These are phyloP conservation scores for Sordariomycetes sp. DNA, from an alignment of 2,329 filamentous ascomycete species.

Conservation along the genomic window DNA sequence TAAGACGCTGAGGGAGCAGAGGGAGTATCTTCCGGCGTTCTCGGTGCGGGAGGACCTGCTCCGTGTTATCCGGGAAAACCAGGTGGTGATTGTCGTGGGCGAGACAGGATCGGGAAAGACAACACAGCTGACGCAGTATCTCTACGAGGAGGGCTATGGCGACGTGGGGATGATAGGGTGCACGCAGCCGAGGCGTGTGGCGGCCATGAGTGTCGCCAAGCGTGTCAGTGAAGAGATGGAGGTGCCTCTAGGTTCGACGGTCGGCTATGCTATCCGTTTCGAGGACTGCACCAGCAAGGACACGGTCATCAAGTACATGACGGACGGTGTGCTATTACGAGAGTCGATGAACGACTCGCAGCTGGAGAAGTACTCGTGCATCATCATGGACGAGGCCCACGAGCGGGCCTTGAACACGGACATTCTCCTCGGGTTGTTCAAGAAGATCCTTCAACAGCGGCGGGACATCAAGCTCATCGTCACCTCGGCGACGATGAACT, in stretches of 20 bases:
- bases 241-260: conserved; percentile 70
- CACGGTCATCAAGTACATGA: conserved; percentile 98
- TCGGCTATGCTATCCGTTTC: conserved; percentile 96
- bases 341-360: conserved; percentile 89
- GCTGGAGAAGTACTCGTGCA: conserved; percentile 89
- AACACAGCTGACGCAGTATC: conserved; percentile 90
- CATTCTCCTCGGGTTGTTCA: conserved; percentile 93
- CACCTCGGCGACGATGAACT: conserved; percentile 97
- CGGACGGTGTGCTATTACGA: conserved; percentile 84
- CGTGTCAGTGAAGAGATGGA: conserved; percentile 99
- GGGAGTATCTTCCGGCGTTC: conserved; percentile 89
- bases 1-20: conserved; percentile 80
- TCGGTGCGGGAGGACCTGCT: conserved; percentile 89
- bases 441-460: conserved; percentile 83
- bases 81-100: conserved; percentile 91
- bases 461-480: conserved; percentile 93
- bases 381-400: conserved; percentile 99
- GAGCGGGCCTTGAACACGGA: conserved; percentile 94
- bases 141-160: conserved; percentile 90
- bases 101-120: conserved; percentile 98
- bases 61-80: conserved; percentile 87
- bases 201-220: conserved; percentile 97
- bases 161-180: conserved; percentile 85
- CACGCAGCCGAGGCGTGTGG: conserved; percentile 90
- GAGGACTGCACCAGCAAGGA: conserved; percentile 96